phyloP scores from a whole-genome alignment of 23 red algal species.

The Chondrus crispus region DNA sequence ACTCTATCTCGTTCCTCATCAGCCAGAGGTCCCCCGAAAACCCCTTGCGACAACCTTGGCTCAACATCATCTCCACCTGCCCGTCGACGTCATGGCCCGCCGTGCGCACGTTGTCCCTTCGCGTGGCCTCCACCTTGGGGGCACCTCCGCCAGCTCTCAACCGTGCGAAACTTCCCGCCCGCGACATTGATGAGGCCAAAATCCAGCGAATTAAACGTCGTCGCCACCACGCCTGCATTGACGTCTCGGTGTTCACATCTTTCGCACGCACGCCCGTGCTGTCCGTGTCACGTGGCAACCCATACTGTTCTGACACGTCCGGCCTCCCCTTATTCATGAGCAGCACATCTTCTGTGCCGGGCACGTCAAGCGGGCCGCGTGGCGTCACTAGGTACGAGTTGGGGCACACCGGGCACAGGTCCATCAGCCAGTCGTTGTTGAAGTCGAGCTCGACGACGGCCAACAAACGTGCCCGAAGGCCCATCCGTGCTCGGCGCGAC shows the following conservation, averaged over 20 bases:
- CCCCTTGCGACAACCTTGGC: not conserved
- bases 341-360: conserved; percentile 17
- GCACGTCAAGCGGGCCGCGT: not conserved
- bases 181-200: conserved; percentile 23
- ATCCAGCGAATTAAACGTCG: conserved; percentile 7
- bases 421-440: conserved; percentile 42
- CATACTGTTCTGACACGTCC: not conserved
- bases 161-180: not conserved
- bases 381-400: not conserved
- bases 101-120: not conserved
- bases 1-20: not conserved
- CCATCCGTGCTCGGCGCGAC: no score
- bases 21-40: not conserved
- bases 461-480: no score
- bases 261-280: not conserved
- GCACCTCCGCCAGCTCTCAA: not conserved
- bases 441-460: conserved; percentile 40
- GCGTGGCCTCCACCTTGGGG: not conserved
- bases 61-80: conserved; percentile 12
- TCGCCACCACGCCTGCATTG: not conserved
- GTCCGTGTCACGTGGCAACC: conserved; percentile 2
- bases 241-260: conserved; percentile 59
- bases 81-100: conserved; percentile 49
- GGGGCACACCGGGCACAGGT: conserved; percentile 7
- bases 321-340: not conserved